Percentiles rank a stretch among this genome's conserved stretches.
These are phyloP conservation scores for Pseudofabraea citricarpa DNA, from an alignment of 2,329 filamentous ascomycete genomes.

Conservation along the genomic window DNA sequence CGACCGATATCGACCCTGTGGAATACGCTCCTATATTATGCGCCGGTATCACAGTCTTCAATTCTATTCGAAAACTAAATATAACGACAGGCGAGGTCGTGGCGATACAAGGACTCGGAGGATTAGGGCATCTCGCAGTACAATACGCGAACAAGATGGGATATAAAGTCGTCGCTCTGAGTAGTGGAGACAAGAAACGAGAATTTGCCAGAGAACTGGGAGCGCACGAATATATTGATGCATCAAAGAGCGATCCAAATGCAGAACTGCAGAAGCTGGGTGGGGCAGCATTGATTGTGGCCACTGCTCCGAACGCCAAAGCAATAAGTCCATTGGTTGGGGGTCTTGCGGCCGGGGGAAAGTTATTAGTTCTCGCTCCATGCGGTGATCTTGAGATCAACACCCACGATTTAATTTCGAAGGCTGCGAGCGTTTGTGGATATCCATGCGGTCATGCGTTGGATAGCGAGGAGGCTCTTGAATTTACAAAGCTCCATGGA, in stretches of 20 bases:
- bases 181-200: slow-evolving; percentile 60
- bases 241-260: slow-evolving; percentile 43
- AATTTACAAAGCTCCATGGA: slow-evolving; percentile 55
- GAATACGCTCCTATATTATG: slow-evolving; percentile 57
- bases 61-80: slow-evolving; percentile 45
- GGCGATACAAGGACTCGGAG: slow-evolving; percentile 66
- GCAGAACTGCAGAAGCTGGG: slow-evolving; percentile 50
- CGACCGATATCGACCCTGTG: slow-evolving; percentile 44
- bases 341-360: slow-evolving; percentile 51
- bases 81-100: slow-evolving; percentile 48
- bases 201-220: slow-evolving; percentile 61
- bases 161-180: slow-evolving; percentile 66
- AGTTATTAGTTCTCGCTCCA: slow-evolving; percentile 54
- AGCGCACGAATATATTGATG: slow-evolving; percentile 56
- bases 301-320: slow-evolving; percentile 57
- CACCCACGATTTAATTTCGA: slow-evolving; percentile 34
- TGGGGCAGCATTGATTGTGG: slow-evolving; percentile 56
- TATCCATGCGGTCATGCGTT: slow-evolving; percentile 59
- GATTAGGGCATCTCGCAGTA: slow-evolving; percentile 72
- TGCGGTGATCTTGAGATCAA: slow-evolving; percentile 41
- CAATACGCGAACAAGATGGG: slow-evolving; percentile 76
- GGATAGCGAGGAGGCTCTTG: slow-evolving; percentile 61
- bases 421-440: slow-evolving; percentile 57
- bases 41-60: slow-evolving; percentile 61
- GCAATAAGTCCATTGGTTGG: slow-evolving; percentile 47